Evolutionary conservation across 306 rosid genomes (phyloP).

Genomic region (Trifolium fragiferum): DNA sequence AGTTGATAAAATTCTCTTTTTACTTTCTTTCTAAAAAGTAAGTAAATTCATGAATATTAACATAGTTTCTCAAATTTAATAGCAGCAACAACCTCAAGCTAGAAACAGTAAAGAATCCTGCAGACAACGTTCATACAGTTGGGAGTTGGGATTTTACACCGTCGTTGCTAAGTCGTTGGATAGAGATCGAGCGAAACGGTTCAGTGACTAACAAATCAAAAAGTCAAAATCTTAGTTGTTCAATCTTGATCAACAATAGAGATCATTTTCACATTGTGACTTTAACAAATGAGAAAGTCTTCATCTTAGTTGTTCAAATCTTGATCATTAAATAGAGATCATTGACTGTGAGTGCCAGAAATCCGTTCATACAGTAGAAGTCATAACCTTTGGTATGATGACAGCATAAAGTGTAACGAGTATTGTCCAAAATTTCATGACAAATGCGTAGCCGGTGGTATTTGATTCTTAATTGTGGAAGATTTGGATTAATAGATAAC

Average conservation of each 20-base stretch:
- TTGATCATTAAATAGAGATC: background rate
- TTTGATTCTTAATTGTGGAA: slow-evolving; percentile 5
- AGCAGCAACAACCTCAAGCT: background rate
- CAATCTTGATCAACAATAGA: background rate
- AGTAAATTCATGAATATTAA: background rate
- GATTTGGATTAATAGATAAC: background rate
- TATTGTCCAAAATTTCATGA: slow-evolving; percentile 16
- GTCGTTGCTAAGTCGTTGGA: background rate
- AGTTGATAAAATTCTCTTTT: background rate
- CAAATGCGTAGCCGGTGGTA: background rate
- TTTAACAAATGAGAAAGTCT: background rate
- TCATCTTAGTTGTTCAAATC: background rate
- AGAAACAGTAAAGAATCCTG: background rate
- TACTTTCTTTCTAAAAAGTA: background rate
- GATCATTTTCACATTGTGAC: background rate
- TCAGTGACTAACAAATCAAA: background rate
- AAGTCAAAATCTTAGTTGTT: background rate
- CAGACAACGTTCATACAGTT: background rate
- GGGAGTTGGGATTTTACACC: background rate
- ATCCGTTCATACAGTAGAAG: background rate
- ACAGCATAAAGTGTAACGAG: background rate
- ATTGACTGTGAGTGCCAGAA: background rate
- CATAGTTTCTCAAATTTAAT: background rate
- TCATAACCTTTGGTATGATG: background rate
- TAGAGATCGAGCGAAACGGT: background rate